Evolutionary conservation across 2,329 filamentous ascomycete species (phyloP), one percentile per base, ranked within the genome.

Genomic region (Coleophoma crateriformis): DNA sequence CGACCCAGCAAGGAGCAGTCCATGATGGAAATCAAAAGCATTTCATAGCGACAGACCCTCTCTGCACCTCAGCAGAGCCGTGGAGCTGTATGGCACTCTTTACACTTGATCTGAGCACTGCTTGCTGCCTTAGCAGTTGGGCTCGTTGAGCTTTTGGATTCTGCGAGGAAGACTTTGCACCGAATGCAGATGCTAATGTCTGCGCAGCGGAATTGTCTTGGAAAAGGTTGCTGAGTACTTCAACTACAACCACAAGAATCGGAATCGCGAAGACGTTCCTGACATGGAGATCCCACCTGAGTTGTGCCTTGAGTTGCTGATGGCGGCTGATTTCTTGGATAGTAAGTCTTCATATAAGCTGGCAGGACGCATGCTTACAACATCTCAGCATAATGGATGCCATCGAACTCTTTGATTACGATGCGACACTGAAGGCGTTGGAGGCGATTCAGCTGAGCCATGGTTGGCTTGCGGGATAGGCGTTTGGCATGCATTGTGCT

Each of bases 181-280:
- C 46, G 14, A 44, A 47, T 33, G 27, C 14, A 33, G 39, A 47
- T 45, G 42, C 50, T 38, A 19, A n/a, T 33, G 15, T 43, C 17
- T 19, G 42, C 33, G 58, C 65, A 90, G 86, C 68, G 85, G 82
- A 55, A 72, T 85, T 47, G 79, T 90, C 6, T 79, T 92, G 3
- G 87, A 91, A 66, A 90, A 89, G 64, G 83, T 91, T 33, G 87
- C 84, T 66, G 86, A 91, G 68, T 92, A 91, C 69, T 84, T 90
- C 54, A 87, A 90, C 64, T 91, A 90, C 72, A 87, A 87, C 73
- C 84, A 90, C 68, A 85, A 84, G 61, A 78, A 88, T 68, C 77
- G 78, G 46, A 78, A 89, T 57, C 74, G 74, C 57, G 82, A 85
- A 58, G 83, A 90, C 59, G 86, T 90, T 17, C 82, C 85, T 4